Evolutionary conservation across 2,329 filamentous ascomycete genomes (phyloP), one percentile per base, ranked within the genome.

Genomic region (Thyridium curvatum): DNA sequence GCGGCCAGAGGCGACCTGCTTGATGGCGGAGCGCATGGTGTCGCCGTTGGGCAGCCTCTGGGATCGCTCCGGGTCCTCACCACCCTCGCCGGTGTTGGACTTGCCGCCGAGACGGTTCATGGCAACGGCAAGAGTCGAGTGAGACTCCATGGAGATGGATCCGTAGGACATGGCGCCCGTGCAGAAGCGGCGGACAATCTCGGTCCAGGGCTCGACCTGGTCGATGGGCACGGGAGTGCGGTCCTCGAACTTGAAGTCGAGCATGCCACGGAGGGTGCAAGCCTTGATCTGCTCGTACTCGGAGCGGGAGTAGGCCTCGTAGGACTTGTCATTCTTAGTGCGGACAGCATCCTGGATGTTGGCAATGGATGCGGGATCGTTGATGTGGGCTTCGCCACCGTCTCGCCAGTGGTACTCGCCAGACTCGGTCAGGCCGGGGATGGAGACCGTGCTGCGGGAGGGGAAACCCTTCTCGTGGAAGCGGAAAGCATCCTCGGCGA

Each of bases 371-470:
- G 84, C 82, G 7, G 91, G 91, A 53, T 96, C 90, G 66, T 97
- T 97, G 65, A 97, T 79, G 65, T 97, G 91, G 43, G 89, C 78
- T 66, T 97, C 90, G 39, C 91, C 91, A 54, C 91, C 91, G 60
- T 96, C 90, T 65, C 91, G 85, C 91, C 91, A 97, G 64, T 97
- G 91, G 68, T 97, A 97, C 63, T 97, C 91, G 48, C 91, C 91
- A 42, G 91, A 93, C 66, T 97, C 91, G 4, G 85, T 77, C 30
- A 97, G 80, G 48, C 87, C 90, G 46, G 84, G 79, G 43, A 94
- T 72, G 45, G 81, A 76, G 21, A 84, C 72, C 35, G 91, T 90
- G 55, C 82, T 72, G 39, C 86, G 82, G 16, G 84, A 84, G 21
- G 91, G 88, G 69, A 84, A 97, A 35, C 91, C 91, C 54, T 85